Conservation (phyloP, 495 filamentous ascomycete genomes). For the Penicillium mononematosum region DNA sequence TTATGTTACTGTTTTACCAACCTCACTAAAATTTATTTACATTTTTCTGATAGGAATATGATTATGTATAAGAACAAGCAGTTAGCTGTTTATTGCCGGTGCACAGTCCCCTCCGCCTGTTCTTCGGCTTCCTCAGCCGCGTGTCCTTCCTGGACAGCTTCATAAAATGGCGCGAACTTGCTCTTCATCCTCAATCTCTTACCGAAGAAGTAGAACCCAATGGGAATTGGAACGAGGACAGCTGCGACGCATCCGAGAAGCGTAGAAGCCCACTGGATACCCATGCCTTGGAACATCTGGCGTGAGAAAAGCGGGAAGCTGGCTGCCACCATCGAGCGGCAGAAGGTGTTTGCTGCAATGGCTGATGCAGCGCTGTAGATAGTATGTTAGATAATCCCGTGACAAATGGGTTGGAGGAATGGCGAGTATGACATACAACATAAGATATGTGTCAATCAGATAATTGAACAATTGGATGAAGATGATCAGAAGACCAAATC, state of each 20-base stretch:
- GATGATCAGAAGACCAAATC: conserved; percentile 69
- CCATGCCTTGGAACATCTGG: conserved; percentile 76
- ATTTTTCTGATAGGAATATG: neutral
- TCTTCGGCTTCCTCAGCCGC: conserved; percentile 17
- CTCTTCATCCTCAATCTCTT: conserved; percentile 35
- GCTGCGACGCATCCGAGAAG: conserved; percentile 72
- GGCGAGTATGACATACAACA: conserved; percentile 60
- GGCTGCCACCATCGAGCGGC: conserved; percentile 71
- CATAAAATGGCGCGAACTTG: conserved; percentile 56
- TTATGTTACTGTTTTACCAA: too few species aligned
- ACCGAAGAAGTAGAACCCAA: conserved; percentile 41
- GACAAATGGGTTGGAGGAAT: neutral
- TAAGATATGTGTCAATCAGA: conserved; percentile 83
- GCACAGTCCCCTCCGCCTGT: conserved; percentile 14
- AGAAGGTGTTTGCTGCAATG: conserved; percentile 86
- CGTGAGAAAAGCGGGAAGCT: conserved; percentile 78
- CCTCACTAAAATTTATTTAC: neutral
- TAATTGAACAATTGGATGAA: conserved; percentile 87
- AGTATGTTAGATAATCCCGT: conserved; percentile 6
- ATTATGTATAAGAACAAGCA: conserved; percentile 4
- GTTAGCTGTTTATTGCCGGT: neutral
- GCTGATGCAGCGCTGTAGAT: conserved; percentile 66
- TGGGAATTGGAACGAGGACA: conserved; percentile 69
- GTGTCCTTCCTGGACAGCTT: conserved; percentile 25
- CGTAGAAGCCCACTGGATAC: conserved; percentile 75